Evolutionary conservation across 441 rosid species (phyloP).

Genomic region (Adansonia rubrostipa): DNA sequence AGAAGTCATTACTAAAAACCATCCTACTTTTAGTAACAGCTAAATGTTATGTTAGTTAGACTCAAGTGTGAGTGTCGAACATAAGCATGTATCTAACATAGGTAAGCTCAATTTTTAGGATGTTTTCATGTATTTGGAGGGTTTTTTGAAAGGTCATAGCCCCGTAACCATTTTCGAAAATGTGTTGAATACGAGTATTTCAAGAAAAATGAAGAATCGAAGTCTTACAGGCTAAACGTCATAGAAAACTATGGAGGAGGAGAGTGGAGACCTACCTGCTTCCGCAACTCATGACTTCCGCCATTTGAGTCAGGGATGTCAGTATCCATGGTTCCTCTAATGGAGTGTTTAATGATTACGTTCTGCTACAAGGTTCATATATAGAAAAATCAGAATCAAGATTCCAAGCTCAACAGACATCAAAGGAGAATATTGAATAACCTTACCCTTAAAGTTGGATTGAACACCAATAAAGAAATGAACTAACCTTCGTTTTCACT

Average conservation of each 20-base stretch:
- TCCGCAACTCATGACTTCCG: conserved; percentile 55
- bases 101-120: too few relatives aligned
- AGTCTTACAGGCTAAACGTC: too few relatives aligned
- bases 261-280: conserved; percentile 45
- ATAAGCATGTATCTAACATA: too few relatives aligned
- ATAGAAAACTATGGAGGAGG: not conserved
- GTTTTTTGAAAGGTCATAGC: too few relatives aligned
- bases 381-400: conserved; percentile 3
- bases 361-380: conserved; percentile 43
- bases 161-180: too few relatives aligned
- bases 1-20: conserved; percentile 1
- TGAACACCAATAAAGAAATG: not conserved
- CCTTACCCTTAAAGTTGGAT: not conserved
- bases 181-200: too few relatives aligned
- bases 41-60: not conserved
- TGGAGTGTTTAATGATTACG: conserved; percentile 48
- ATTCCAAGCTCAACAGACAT: not conserved
- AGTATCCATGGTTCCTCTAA: conserved; percentile 28
- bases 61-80: too few relatives aligned
- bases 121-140: too few relatives aligned
- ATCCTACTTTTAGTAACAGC: not conserved
- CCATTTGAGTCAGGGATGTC: conserved; percentile 27
- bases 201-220: too few relatives aligned
- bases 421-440: not conserved
- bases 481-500: conserved; percentile 60